phyloP scores from a whole-genome alignment of 1,284 basidiomycete species.

The Ganoderma sinense region DNA sequence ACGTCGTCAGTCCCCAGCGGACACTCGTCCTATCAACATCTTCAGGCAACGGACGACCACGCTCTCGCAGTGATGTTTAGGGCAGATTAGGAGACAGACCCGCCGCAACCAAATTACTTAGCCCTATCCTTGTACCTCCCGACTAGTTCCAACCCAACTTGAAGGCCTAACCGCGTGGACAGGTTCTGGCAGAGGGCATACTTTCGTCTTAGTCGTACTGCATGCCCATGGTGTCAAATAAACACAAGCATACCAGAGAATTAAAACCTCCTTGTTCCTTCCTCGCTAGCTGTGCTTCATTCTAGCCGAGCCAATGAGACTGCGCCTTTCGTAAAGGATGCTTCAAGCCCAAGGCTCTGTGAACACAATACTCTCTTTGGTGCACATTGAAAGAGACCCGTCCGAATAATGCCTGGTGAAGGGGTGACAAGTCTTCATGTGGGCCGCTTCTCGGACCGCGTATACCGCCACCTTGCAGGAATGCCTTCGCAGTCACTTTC shows the following conservation, averaged over 20 bases:
- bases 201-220: too few species aligned
- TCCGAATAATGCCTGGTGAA: neutral
- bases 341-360: neutral
- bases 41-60: too few species aligned
- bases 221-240: too few species aligned
- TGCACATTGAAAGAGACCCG: neutral
- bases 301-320: neutral
- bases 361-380: neutral
- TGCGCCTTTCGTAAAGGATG: neutral
- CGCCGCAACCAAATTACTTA: neutral
- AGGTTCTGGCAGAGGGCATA: too few species aligned
- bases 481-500: neutral
- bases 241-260: too few species aligned
- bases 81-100: neutral
- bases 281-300: neutral
- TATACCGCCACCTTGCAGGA: neutral
- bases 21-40: neutral
- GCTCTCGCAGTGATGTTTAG: too few species aligned
- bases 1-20: too few species aligned
- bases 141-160: too few species aligned
- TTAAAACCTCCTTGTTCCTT: too few species aligned
- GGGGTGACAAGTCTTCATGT: neutral
- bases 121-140: too few species aligned
- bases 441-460: neutral
- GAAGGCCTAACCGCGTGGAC: too few species aligned